phyloP scores from a whole-genome alignment of 768 basidiomycete genomes.

The Hemileccinum rubropunctum region DNA sequence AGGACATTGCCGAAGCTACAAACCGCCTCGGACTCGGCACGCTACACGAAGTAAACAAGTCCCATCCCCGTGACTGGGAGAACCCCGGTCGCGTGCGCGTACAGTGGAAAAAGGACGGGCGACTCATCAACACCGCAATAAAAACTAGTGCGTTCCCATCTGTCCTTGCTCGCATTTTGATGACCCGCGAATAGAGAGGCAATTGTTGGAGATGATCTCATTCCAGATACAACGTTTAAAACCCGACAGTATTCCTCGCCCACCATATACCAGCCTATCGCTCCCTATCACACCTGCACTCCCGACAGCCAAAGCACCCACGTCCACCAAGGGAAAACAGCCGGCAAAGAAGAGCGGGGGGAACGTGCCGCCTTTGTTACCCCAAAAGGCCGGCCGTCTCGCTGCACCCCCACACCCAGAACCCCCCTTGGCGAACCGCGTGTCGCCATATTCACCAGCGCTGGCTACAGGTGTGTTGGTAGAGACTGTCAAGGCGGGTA shows the following conservation, averaged over 20 bases:
- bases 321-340: constrained; percentile 50
- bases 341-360: constrained; percentile 44
- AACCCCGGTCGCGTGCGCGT: constrained; percentile 96
- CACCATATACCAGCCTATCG: constrained; percentile 50
- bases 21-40: constrained; percentile 72
- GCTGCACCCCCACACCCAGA: constrained; percentile 77
- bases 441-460: constrained; percentile 80
- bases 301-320: constrained; percentile 29
- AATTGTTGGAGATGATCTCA: constrained; percentile 71
- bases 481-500: constrained; percentile 82
- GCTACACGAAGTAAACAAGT: constrained; percentile 86
- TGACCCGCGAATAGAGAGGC: constrained; percentile 59
- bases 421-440: constrained; percentile 67
- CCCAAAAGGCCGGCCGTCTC: constrained; percentile 38
- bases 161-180: background rate
- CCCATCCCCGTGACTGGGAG: constrained; percentile 96
- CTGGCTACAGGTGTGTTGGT: constrained; percentile 75
- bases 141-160: constrained; percentile 61
- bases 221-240: constrained; percentile 70
- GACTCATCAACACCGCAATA: constrained; percentile 61
- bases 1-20: constrained; percentile 87
- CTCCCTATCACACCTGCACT: constrained; percentile 27
- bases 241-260: constrained; percentile 64
- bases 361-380: constrained; percentile 25
- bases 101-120: constrained; percentile 83